These are phyloP conservation scores for Ogataea paradorogensis DNA, from an alignment of 805 yeast genomes.

Conservation along the genomic window DNA sequence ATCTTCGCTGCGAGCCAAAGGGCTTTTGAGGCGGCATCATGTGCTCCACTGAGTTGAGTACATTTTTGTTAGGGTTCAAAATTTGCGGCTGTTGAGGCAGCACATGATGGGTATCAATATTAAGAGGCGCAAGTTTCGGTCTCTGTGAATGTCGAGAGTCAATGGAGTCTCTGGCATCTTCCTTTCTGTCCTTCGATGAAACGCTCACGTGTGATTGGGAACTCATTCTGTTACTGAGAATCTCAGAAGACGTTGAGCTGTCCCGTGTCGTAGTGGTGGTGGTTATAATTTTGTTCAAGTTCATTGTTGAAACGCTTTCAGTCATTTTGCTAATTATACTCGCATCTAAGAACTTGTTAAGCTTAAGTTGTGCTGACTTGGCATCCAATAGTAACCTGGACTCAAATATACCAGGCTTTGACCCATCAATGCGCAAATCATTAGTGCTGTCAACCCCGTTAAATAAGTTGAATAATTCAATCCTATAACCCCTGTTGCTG, in stretches of 20 bases:
- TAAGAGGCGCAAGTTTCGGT: constrained; percentile 1
- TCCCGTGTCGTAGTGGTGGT: constrained; percentile 23
- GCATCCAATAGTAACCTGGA: constrained; percentile 51
- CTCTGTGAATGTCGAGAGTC: constrained; percentile 5
- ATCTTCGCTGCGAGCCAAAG: constrained; percentile 14
- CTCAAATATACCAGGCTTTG: constrained; percentile 61
- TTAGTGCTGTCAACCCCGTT: constrained; percentile 52
- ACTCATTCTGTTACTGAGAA: constrained; percentile 3
- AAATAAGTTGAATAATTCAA: constrained; percentile 53
- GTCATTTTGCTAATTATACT: constrained; percentile 36
- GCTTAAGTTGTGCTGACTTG: constrained; percentile 42
- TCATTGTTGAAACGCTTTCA: constrained; percentile 37
- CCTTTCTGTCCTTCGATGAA: constrained; percentile 6
- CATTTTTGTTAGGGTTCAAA: constrained; percentile 22
- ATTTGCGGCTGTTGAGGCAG: constrained; percentile 12
- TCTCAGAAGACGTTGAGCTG: constrained; percentile 5
- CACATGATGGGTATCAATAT: constrained; percentile 3
- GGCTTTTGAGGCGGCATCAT: constrained; percentile 24
- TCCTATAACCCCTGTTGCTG: constrained; percentile 42
- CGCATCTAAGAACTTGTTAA: constrained; percentile 40
- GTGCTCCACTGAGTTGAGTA: constrained; percentile 20
- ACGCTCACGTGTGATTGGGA: constrained; percentile 9
- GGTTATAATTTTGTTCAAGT: constrained; percentile 26
- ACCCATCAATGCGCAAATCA: constrained; percentile 52
- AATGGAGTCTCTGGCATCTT: constrained; percentile 6